Conservation (phyloP, 176 grass and related monocot genomes). For the Luzula sylvatica region DNA sequence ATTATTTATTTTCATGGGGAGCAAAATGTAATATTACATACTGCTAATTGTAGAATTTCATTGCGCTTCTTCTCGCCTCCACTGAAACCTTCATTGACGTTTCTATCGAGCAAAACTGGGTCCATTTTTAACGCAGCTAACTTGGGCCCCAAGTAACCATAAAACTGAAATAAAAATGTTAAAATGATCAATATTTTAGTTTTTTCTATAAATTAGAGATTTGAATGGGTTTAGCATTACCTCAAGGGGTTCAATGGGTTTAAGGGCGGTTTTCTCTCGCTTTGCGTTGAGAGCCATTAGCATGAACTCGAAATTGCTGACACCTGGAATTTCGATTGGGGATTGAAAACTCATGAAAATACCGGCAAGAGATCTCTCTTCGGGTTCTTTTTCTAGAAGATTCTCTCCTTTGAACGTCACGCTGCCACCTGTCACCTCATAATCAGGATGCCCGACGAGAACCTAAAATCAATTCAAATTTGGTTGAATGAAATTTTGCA, state of each 20-base stretch:
- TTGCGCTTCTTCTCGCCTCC: constrained; percentile 97
- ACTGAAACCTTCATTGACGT: constrained; percentile 96
- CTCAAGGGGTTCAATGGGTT: constrained; percentile 62
- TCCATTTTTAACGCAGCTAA: constrained; percentile 71
- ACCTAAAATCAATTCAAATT: too few species aligned
- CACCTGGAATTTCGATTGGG: constrained; percentile 83
- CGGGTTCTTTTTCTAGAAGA: constrained; percentile 83
- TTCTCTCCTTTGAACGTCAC: constrained; percentile 80
- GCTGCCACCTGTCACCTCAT: constrained; percentile 76
- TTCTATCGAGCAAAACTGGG: constrained; percentile 63
- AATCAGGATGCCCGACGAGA: constrained; percentile 88
- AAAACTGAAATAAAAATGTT: constrained; percentile 32
- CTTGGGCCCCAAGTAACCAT: constrained; percentile 54
- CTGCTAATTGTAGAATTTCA: constrained; percentile 93
- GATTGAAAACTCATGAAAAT: constrained; percentile 93
- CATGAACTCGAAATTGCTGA: constrained; percentile 95
- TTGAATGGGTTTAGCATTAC: constrained; percentile 35
- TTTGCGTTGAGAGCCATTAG: constrained; percentile 83
- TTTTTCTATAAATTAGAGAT: not conserved
- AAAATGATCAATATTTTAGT: not conserved
- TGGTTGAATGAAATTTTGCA: too few species aligned
- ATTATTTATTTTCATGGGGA: too few species aligned
- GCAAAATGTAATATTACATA: constrained; percentile 26
- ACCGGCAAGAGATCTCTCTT: constrained; percentile 85
- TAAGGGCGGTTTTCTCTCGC: constrained; percentile 55